Evolutionary conservation across 2,329 filamentous ascomycete species (phyloP).

Genomic region (Fusarium sp.): DNA sequence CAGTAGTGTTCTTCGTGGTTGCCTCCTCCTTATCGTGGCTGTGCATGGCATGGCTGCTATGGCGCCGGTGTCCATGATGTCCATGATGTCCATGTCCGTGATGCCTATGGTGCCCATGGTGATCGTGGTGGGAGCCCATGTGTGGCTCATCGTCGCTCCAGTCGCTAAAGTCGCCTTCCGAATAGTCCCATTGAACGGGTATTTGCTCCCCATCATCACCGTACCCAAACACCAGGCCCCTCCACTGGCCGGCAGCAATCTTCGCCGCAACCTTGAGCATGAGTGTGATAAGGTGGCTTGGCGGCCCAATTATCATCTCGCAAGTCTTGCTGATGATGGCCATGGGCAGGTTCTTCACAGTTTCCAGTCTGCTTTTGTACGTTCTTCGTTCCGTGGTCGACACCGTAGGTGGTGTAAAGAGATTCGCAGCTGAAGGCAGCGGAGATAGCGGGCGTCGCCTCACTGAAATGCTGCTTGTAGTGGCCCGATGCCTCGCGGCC

Average conservation of each 20-base stretch:
- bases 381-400: constrained; percentile 50
- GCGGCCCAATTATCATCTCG: constrained; percentile 82
- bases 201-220: constrained; percentile 65
- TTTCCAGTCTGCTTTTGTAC: constrained; percentile 35
- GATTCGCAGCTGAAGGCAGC: constrained; percentile 73
- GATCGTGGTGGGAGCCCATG: constrained; percentile 20
- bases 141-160: constrained; percentile 65
- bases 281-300: constrained; percentile 78
- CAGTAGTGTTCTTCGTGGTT: neutral
- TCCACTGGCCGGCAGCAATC: constrained; percentile 74
- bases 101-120: constrained; percentile 15
- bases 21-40: neutral
- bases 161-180: constrained; percentile 65
- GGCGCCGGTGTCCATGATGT: constrained; percentile 13
- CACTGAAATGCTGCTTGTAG: constrained; percentile 42
- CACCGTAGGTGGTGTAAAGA: constrained; percentile 59
- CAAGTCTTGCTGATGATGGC: constrained; percentile 81
- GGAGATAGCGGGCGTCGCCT: constrained; percentile 68
- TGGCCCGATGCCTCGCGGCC: constrained; percentile 36
- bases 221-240: constrained; percentile 67
- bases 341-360: constrained; percentile 45
- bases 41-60: neutral
- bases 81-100: constrained; percentile 19
- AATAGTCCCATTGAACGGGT: constrained; percentile 70
- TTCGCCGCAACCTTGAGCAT: constrained; percentile 85